Evolutionary conservation across 2,329 filamentous ascomycete species (phyloP), one percentile per base, ranked within the genome.

Genomic region (Tolypocladium inflatum): DNA sequence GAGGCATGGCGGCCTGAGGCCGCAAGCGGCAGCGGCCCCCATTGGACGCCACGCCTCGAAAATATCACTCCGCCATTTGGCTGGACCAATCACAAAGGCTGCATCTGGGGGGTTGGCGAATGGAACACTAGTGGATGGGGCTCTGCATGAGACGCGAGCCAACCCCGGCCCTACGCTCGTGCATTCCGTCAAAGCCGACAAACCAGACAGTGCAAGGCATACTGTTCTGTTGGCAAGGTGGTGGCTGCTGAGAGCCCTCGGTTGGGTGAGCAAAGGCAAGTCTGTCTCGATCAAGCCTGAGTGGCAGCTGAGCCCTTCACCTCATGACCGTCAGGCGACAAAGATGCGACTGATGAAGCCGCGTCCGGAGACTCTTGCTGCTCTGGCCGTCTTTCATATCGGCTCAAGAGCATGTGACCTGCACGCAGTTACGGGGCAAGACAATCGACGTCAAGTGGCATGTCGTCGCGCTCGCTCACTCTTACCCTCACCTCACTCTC

Each of bases 1-100:
- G 19, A 52, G 35, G 60, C 58, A 51, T 10, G 52, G 56, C 17
- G 57, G 64, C 63, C 64, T 64, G 54, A 63, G 64, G 64, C 62
- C 42, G 17, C 26, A n/a, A 11, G 4, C 0, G 6, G 0, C 13
- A 15, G 3, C 3, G 21, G 4, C n/a, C 33, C 8, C 58, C 23
- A 62, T 63, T 63, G 62, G 62, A 54, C 57, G 56, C 57, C 58
- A 61, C 55, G 60, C 53, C 35, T n/a, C 13, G 51, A 30, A 48
- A 13, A 15, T 37, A 37, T n/a, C 38, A 15, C 37, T 43, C 38
- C 21, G 56, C 54, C 54, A 43, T 51, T 55, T 57, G 26, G 41
- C 6, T 41, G 45, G 48, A 13, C 60, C 60, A 62, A 59, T 62
- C 19, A 54, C 2, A 1, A 3, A 19, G 8, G n/a, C 4, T 26